These are phyloP conservation scores for Gossypium australe DNA, from an alignment of 345 rosid genomes.

Conservation along the genomic window DNA sequence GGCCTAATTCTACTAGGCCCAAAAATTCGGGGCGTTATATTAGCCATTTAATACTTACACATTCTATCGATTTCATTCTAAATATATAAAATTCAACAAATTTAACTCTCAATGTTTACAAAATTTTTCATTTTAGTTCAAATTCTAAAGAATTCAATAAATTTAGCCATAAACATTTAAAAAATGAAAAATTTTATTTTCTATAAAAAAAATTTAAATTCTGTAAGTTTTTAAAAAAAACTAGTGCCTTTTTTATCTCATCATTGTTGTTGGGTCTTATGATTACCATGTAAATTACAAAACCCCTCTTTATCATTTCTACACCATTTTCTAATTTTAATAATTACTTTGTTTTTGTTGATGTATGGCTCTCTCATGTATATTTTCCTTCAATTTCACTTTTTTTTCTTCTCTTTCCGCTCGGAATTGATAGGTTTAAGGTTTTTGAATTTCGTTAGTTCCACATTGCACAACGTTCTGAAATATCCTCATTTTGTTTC, in stretches of 20 bases:
- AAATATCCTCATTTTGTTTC: background rate
- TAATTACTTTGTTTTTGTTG: background rate
- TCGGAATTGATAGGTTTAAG: background rate
- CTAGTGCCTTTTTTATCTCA: constrained; percentile 59
- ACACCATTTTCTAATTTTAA: background rate
- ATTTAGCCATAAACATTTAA: too few relatives aligned
- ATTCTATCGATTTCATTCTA: too few relatives aligned
- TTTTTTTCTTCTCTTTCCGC: background rate
- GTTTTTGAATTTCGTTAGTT: background rate
- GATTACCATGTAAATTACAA: constrained; percentile 42
- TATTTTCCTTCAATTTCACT: background rate
- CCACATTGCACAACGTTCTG: background rate
- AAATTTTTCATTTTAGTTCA: too few relatives aligned
- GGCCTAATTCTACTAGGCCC: too few relatives aligned
- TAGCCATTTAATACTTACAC: too few relatives aligned
- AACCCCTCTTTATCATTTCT: constrained; percentile 3
- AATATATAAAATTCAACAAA: too few relatives aligned
- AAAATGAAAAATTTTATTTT: too few relatives aligned
- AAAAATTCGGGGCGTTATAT: too few relatives aligned
- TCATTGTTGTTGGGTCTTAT: constrained; percentile 75
- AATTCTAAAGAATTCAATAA: too few relatives aligned
- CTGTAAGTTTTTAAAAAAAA: too few relatives aligned
- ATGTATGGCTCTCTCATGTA: background rate
- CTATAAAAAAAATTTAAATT: too few relatives aligned
- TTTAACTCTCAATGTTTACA: too few relatives aligned